phyloP scores from a whole-genome alignment of 192 early-diverging fungal species.

The Umbelopsis ramanniana region DNA sequence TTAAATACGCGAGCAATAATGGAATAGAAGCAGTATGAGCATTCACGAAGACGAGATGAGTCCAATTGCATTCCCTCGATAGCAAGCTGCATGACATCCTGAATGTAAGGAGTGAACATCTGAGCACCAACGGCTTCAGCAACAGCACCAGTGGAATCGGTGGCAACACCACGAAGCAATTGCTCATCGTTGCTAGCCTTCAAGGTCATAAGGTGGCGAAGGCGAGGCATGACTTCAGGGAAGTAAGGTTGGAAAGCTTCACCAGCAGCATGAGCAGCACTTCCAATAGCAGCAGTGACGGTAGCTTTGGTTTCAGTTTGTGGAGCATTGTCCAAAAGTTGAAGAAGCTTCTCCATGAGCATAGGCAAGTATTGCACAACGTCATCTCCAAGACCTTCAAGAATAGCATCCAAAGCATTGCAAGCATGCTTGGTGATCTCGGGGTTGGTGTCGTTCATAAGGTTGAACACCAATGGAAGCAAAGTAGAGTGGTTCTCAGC shows the following conservation, averaged over 20 bases:
- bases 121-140: conserved; percentile 89
- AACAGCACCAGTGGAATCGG: conserved; percentile 82
- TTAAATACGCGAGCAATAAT: conserved; percentile 81
- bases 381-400: conserved; percentile 82
- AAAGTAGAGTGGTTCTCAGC: conserved; percentile 79
- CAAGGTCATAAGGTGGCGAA: conserved; percentile 75
- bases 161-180: conserved; percentile 83
- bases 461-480: conserved; percentile 82
- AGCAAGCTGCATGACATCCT: conserved; percentile 75
- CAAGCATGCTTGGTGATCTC: conserved; percentile 80
- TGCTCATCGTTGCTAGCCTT: conserved; percentile 71
- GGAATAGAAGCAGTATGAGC: conserved; percentile 86
- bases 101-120: conserved; percentile 75
- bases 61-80: conserved; percentile 79
- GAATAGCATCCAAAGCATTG: conserved; percentile 87
- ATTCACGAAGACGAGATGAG: conserved; percentile 78
- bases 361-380: conserved; percentile 81
- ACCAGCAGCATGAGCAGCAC: conserved; percentile 86
- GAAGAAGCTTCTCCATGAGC: conserved; percentile 81
- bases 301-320: conserved; percentile 73
- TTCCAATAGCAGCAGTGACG: conserved; percentile 85
- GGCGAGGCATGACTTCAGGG: conserved; percentile 65
- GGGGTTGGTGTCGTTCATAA: conserved; percentile 77
- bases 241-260: conserved; percentile 80
- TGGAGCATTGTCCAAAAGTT: conserved; percentile 70